phyloP scores from a whole-genome alignment of 768 basidiomycete genomes.

The Podaxis sp. region DNA sequence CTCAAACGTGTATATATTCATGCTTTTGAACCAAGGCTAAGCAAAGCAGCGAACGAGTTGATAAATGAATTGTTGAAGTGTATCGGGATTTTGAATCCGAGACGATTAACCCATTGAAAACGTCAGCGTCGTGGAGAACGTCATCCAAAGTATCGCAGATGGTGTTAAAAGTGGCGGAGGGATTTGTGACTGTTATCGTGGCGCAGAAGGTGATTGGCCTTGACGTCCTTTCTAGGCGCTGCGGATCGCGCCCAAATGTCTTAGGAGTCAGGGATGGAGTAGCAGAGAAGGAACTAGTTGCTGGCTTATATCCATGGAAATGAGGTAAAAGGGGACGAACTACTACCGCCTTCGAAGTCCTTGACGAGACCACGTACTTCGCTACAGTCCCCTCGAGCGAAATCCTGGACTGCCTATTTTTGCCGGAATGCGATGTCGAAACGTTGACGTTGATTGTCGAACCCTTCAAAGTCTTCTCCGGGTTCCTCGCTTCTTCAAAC shows the following conservation, averaged over 20 bases:
- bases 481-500: background rate
- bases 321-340: conserved; percentile 46
- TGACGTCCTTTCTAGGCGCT: conserved; percentile 54
- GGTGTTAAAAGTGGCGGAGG: conserved; percentile 59
- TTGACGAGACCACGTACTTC: conserved; percentile 29
- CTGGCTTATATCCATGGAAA: conserved; percentile 59
- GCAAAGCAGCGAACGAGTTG: conserved; percentile 82
- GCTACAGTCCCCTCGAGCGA: conserved; percentile 77
- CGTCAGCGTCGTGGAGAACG: conserved; percentile 77
- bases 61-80: conserved; percentile 95
- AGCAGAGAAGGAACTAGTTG: background rate
- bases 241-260: conserved; percentile 53
- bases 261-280: conserved; percentile 57
- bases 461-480: background rate
- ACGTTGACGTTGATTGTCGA: conserved; percentile 41
- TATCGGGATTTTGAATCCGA: conserved; percentile 80
- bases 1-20: background rate
- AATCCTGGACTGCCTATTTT: conserved; percentile 64
- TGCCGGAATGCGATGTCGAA: conserved; percentile 67
- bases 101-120: conserved; percentile 97
- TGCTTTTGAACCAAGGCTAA: conserved; percentile 56
- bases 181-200: conserved; percentile 21
- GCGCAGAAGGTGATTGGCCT: conserved; percentile 72
- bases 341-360: conserved; percentile 24
- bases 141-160: conserved; percentile 89